Conservation (phyloP, 2,329 filamentous ascomycete genomes). For the Fusarium sp. region DNA sequence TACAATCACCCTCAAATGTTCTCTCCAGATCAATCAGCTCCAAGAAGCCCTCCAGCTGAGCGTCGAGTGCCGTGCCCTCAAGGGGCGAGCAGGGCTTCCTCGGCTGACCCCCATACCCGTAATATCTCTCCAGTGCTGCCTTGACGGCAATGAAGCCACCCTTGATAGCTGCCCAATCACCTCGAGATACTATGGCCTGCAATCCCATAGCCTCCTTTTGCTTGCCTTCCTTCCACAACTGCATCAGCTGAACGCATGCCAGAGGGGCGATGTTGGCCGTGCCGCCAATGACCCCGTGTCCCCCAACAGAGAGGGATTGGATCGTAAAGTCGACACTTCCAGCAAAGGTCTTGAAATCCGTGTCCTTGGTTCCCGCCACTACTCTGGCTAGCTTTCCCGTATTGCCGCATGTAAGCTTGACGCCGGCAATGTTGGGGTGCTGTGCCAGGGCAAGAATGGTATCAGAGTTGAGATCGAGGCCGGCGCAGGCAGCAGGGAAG, state of each 20-base stretch:
- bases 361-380: slow-evolving; percentile 53
- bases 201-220: slow-evolving; percentile 65
- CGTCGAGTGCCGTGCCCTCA: slow-evolving; percentile 35
- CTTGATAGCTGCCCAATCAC: slow-evolving; percentile 74
- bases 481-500: slow-evolving; percentile 64
- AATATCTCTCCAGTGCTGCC: slow-evolving; percentile 67
- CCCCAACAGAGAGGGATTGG: slow-evolving; percentile 73
- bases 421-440: slow-evolving; percentile 66
- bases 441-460: slow-evolving; percentile 60
- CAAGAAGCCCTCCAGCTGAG: slow-evolving; percentile 37
- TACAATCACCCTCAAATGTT: slow-evolving; percentile 44
- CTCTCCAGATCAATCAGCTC: slow-evolving; percentile 38
- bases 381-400: slow-evolving; percentile 65
- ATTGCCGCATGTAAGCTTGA: slow-evolving; percentile 70
- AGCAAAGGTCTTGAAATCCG: slow-evolving; percentile 70
- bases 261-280: slow-evolving; percentile 74
- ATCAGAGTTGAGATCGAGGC: slow-evolving; percentile 66
- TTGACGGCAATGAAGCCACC: slow-evolving; percentile 75
- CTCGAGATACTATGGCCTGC: slow-evolving; percentile 69
- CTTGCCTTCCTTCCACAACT: slow-evolving; percentile 67
- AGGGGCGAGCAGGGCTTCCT: slow-evolving; percentile 45
- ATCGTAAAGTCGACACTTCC: slow-evolving; percentile 78
- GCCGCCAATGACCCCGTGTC: slow-evolving; percentile 74
- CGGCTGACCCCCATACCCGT: slow-evolving; percentile 69
- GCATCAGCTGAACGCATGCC: slow-evolving; percentile 67